These are phyloP conservation scores for Naumovozyma dairenensis DNA, from an alignment of 805 yeast genomes.

Conservation along the genomic window DNA sequence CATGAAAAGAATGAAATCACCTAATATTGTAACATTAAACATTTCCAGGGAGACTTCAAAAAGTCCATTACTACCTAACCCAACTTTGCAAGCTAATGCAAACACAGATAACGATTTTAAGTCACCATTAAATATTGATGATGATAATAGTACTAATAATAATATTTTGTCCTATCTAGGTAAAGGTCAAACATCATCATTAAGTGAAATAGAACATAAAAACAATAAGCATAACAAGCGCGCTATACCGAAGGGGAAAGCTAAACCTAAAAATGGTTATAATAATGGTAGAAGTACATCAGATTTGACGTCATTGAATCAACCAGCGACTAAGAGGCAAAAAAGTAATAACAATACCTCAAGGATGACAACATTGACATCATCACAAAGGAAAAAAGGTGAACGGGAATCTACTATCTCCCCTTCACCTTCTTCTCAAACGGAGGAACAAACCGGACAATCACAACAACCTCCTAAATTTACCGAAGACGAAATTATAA, in stretches of 20 bases:
- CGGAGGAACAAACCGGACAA: too few species aligned
- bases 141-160: too few species aligned
- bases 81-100: too few species aligned
- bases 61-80: conserved; percentile 24
- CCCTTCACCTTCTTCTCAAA: too few species aligned
- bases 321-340: conserved; percentile 3
- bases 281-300: conserved; percentile 2
- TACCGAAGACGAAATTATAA: conserved; percentile 24
- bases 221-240: conserved; percentile 5
- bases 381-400: conserved; percentile 2
- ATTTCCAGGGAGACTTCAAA: conserved; percentile 27
- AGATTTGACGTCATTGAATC: not conserved
- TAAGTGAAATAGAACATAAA: conserved; percentile 6
- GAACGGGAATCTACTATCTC: conserved; percentile 6
- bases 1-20: conserved; percentile 24
- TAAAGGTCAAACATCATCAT: conserved; percentile 4
- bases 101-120: conserved; percentile 16
- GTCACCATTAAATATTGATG: conserved; percentile 18
- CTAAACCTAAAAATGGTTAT: too few species aligned
- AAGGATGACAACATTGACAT: conserved; percentile 1
- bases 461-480: conserved; percentile 19
- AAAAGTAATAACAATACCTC: conserved; percentile 2
- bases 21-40: conserved; percentile 26
- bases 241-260: too few species aligned
- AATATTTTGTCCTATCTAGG: conserved; percentile 14